Evolutionary conservation across 2,329 filamentous ascomycete species (phyloP), one percentile per base, ranked within the genome.

Genomic region (Ustulina deusta): DNA sequence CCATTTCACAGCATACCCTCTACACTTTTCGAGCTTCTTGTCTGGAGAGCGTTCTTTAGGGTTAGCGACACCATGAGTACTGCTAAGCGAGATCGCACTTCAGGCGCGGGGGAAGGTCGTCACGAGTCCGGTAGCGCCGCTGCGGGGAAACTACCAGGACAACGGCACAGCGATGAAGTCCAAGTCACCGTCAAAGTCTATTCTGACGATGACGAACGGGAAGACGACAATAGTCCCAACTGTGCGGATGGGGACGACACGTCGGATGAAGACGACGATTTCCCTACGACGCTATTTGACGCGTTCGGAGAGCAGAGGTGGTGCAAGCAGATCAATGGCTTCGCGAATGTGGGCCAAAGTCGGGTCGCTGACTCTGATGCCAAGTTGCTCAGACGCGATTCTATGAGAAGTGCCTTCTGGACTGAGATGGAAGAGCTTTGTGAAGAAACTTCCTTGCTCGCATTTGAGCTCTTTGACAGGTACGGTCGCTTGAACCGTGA

Each of bases 401-500:
- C 1, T 17, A 69, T 71, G 1, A 56, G 60, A 48, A 6, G 38
- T 11, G 25, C 36, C 10, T 81, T 81, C 70, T 78, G 76, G 74
- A 48, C 67, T 32, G 63, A 76, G 3, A 81, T 82, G 76, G 77
- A 81, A 38, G 56, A 40, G 49, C 56, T 52, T 20, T 38, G 34
- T 38, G 27, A 61, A 38, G 48, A 61, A 58, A 9, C 46, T 54
- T 61, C 56, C 15, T 32, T 67, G 17, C 64, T 82, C n/a, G 79
- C 76, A 15, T 79, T 81, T 64, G 67, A 76, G 9, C 58, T 82
- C 81, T 61, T 82, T 65, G 77, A 82, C 65, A 71, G 77, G 27
- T 82, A 81, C 63, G 80, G 79, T 49, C 73, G 73, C 59, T 71
- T 82, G 27, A 77, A 76, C 49, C 38, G 67, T 27, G 76, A 80